Evolutionary conservation across 495 filamentous ascomycete genomes (phyloP), one percentile per base, ranked within the genome.

Genomic region (Rusavskia elegans): DNA sequence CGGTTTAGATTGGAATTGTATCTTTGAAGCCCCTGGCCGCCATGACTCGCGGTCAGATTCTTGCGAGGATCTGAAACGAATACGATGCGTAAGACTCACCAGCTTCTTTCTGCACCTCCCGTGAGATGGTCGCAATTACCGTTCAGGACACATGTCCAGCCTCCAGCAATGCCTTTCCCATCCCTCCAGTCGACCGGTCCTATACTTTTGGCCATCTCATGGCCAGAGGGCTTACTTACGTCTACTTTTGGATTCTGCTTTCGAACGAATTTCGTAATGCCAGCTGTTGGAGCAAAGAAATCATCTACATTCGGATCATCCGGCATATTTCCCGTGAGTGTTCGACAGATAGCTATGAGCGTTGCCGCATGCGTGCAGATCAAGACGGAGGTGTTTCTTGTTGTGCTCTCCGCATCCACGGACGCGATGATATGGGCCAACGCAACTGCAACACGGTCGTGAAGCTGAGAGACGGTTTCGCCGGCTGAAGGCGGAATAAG

Each of bases 321-420:
- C 0, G 87, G 87, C 80, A 88, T 83, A 3, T 60, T 52, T 0
- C 85, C 86, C 14, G 87, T 95, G 56, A 98, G 68, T 5, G 74
- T 78, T 13, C 92, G 75, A 2, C 89, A 92, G 51, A 88, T 80
- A 6, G 84, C 83, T 60, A 98, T 93, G 59, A 95, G 71, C 14
- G 79, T 75, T 20, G 92, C 92, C 0, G 90, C 92, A 69, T 98
- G 92, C n/a, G 87, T 81, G 64, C 85, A 94, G 14, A 98, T 75
- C 21, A 95, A 56, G 16, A 96, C 69, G 0, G 86, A 71, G 46
- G 46, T 48, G 19, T 49, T 42, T 30, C 27, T 48, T 38, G 25
- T 20, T 1, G 61, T 49, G 30, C 76, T 68, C 46, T 82, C 73
- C 5, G 61, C 56, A 61, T 98, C 92, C 30, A 83, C 75, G 37